Percentiles rank a stretch among this genome's conserved stretches.
Conservation (phyloP, 177 flowering plant species). For the Vitis hybrid region DNA sequence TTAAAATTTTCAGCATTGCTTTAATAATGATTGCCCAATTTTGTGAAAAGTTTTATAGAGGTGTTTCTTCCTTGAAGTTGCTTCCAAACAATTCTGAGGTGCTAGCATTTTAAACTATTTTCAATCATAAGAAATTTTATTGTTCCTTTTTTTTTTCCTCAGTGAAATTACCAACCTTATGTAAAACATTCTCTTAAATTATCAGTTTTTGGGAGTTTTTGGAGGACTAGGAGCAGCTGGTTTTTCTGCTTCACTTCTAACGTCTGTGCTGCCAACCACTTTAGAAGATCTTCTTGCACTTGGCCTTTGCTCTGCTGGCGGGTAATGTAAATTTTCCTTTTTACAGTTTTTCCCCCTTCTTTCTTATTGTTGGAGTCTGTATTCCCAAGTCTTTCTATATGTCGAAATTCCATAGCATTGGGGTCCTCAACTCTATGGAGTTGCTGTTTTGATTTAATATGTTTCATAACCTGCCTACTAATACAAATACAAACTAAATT, state of each 20-base stretch:
- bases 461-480: no score
- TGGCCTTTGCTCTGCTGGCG: slow-evolving; percentile 95
- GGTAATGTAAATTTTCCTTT: slow-evolving; percentile 32
- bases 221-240: slow-evolving; percentile 97
- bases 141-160: background rate
- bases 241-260: slow-evolving; percentile 88
- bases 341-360: background rate
- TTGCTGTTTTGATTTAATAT: no score
- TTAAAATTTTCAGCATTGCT: no score
- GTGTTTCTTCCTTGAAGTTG: background rate
- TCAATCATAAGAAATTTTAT: background rate
- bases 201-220: slow-evolving; percentile 75
- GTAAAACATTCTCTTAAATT: background rate
- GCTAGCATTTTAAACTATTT: background rate
- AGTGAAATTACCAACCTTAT: background rate
- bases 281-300: slow-evolving; percentile 97
- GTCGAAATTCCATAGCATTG: no score
- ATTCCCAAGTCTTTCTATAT: background rate
- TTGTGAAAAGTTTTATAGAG: no score
- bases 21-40: no score
- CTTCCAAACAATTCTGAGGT: background rate
- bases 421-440: no score
- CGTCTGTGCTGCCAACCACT: slow-evolving; percentile 84
- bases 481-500: no score
- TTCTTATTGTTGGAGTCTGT: background rate